Conservation (phyloP, 1,284 basidiomycete species). For the Blastosporella zonata region DNA sequence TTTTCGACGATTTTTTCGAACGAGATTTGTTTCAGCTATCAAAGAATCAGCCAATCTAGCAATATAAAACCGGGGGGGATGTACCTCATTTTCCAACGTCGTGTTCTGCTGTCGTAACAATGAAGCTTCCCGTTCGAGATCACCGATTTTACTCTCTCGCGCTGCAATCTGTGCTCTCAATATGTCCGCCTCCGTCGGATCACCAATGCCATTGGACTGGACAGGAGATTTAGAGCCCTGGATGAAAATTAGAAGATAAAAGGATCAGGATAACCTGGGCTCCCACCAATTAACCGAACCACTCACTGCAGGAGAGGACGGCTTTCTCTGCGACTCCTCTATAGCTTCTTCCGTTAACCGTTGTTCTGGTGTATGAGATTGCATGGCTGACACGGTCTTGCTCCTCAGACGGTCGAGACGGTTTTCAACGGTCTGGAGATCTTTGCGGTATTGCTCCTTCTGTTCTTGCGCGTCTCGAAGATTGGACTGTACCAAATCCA, state of each 20-base stretch:
- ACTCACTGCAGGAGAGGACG: conserved; percentile 68
- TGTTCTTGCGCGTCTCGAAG: conserved; percentile 55
- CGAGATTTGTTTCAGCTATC: conserved; percentile 44
- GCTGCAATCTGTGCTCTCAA: conserved; percentile 36
- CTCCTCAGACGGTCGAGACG: conserved; percentile 74
- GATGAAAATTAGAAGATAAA: conserved; percentile 38
- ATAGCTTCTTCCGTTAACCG: conserved; percentile 37
- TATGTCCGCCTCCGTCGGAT: conserved; percentile 28
- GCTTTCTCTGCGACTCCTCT: conserved; percentile 51
- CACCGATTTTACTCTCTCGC: conserved; percentile 42
- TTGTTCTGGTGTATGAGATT: conserved; percentile 29
- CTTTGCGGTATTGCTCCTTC: conserved; percentile 52
- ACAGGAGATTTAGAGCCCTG: conserved; percentile 33
- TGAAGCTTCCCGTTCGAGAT: conserved; percentile 44
- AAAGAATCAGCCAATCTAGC: conserved; percentile 10
- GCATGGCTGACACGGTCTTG: conserved; percentile 49
- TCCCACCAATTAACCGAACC: conserved; percentile 67
- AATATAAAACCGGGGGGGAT: neutral
- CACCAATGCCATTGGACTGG: conserved; percentile 30
- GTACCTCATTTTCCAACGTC: conserved; percentile 46
- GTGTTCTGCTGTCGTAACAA: conserved; percentile 39
- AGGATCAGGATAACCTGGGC: conserved; percentile 41
- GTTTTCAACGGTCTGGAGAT: conserved; percentile 64
- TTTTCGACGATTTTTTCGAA: conserved; percentile 45
- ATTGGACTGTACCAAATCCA: conserved; percentile 55